Evolutionary conservation across 495 filamentous ascomycete genomes (phyloP).

Genomic region (Podospora anserina): DNA sequence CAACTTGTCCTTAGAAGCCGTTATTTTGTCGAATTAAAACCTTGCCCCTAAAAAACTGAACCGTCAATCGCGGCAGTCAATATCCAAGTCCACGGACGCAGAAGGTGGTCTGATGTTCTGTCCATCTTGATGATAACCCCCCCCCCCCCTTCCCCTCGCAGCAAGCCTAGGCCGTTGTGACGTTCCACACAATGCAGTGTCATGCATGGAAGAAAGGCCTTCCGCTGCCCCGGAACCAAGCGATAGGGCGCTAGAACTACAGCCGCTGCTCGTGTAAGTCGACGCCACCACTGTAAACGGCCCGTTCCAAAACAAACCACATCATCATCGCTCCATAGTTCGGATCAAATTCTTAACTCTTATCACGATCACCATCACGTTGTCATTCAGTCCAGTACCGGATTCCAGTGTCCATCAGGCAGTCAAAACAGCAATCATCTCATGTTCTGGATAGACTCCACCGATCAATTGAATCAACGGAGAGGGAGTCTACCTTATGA

Average conservation of each 20-base stretch:
- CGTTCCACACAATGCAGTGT: neutral
- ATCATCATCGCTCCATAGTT: neutral
- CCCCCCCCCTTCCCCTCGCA: neutral
- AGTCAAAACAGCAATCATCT: neutral
- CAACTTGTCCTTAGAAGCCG: neutral
- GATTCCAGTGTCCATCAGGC: no score
- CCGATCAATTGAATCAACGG: neutral
- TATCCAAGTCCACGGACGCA: neutral
- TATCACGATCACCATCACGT: neutral
- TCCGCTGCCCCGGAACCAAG: slow-evolving; percentile 13
- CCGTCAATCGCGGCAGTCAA: neutral
- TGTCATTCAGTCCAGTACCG: neutral
- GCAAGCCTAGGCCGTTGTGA: neutral
- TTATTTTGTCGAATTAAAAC: neutral
- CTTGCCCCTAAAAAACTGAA: neutral
- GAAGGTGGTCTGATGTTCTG: neutral
- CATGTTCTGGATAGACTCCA: neutral
- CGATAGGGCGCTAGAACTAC: slow-evolving; percentile 4
- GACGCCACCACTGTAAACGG: slow-evolving; percentile 1
- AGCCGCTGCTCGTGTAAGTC: slow-evolving; percentile 2
- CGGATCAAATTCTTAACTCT: neutral
- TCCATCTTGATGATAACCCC: neutral
- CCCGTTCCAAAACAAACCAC: neutral
- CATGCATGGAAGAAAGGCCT: neutral
- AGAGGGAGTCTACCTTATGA: neutral